Evolutionary conservation across 768 basidiomycete species (phyloP), one percentile per base, ranked within the genome.

Genomic region (Coprinopsis sp.): DNA sequence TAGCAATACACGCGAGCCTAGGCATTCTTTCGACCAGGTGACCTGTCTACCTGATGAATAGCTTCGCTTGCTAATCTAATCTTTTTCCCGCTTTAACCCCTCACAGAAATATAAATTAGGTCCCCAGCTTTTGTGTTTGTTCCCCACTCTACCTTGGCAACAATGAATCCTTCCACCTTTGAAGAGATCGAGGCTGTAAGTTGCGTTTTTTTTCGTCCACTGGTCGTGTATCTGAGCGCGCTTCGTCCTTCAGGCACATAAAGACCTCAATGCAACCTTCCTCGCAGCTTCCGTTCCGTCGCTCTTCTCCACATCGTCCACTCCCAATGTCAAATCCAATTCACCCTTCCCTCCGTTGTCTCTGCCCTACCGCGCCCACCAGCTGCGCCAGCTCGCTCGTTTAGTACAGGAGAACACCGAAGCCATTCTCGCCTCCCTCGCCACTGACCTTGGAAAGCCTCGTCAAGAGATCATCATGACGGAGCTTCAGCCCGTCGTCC

Each of bases 381-480:
- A 90, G 52, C 71, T 89, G 33, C 66, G 70, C 34, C 79, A 82
- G 52, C 70, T 88, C 25, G 81, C 77, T 21, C 76, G 71, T 19
- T 64, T 86, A 64, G 62, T 72, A 19, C 77, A 85, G 53, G 79
- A 85, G n/a, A 82, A 89, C 60, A 55, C 66, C 3, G 69, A 78
- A 3, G 71, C 66, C 3, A 58, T 87, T 40, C 68, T 68, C 12
- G 70, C 73, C 2, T 74, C 81, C 6, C 54, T 81, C 28, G 44
- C 53, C 3, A 51, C 59, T 7, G 84, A 86, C 50, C 60, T 83
- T 1, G 71, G 73, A 1, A 72, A 73, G 22, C 81, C 79, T 1
- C 64, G 58, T 24, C 58, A 63, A 30, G 74, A 76, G 50, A 52
- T 65, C 0, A 61, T 70, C 22, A 49, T 67, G 48, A 49, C 54